Evolutionary conservation across 352 stramenopile genomes (phyloP).

Genomic region (Globisporangium nagaii): DNA sequence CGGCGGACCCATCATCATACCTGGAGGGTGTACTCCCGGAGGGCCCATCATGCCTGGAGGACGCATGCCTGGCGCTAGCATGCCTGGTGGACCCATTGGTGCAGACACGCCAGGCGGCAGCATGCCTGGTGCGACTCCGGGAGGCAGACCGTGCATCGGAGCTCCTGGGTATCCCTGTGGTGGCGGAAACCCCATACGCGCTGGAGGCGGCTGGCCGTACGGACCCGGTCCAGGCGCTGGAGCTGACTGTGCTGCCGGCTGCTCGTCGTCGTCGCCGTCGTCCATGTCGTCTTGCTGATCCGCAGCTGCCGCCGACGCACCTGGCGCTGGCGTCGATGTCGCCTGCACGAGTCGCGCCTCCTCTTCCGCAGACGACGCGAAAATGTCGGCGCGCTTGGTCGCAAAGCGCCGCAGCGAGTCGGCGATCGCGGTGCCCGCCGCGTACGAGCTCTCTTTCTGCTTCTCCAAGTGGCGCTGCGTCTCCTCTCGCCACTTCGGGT

Average conservation of each 20-base stretch:
- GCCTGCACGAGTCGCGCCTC: conserved; percentile 64
- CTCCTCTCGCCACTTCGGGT: conserved; percentile 98
- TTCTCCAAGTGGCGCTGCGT: conserved; percentile 93
- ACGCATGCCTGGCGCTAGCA: conserved; percentile 15
- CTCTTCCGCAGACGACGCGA: conserved; percentile 86
- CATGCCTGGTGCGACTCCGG: conserved; percentile 12
- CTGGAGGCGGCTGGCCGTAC: not conserved
- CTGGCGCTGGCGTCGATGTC: conserved; percentile 10
- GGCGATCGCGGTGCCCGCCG: conserved; percentile 92
- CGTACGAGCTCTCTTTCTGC: conserved; percentile 95
- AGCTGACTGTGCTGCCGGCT: not conserved
- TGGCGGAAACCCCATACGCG: not conserved
- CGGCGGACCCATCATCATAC: conserved; percentile 26
- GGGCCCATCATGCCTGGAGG: conserved; percentile 22
- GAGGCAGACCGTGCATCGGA: conserved; percentile 7
- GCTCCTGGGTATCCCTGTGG: conserved; percentile 4
- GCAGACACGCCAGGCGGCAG: conserved; percentile 17
- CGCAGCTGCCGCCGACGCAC: not conserved
- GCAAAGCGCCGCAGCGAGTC: conserved; percentile 92
- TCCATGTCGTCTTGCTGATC: conserved; percentile 33
- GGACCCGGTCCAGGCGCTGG: not conserved
- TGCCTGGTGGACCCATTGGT: conserved; percentile 19
- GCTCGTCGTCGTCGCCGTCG: conserved; percentile 30
- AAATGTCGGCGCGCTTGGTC: conserved; percentile 91
- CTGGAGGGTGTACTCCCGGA: conserved; percentile 22